These are phyloP conservation scores for Pinguiococcus pyrenoidosus DNA, from an alignment of 108 stramenopile species.

Conservation along the genomic window DNA sequence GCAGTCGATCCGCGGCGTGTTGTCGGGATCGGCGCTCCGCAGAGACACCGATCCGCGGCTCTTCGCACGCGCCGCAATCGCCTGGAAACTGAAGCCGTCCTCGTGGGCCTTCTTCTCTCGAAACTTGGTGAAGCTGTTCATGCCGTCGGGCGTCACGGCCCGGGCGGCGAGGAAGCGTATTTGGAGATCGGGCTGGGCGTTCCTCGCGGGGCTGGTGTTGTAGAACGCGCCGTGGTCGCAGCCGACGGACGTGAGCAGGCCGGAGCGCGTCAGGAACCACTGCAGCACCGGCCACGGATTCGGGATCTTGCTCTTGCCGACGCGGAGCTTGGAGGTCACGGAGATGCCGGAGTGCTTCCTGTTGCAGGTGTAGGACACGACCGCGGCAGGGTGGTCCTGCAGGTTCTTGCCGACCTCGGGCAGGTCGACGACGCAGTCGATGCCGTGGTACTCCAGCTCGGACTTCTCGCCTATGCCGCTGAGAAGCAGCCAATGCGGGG, in stretches of 20 bases:
- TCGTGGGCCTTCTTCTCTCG: not conserved
- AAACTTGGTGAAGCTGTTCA: constrained; percentile 28
- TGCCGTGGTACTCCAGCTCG: constrained; percentile 14
- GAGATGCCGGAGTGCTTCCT: constrained; percentile 23
- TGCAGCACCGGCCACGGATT: constrained; percentile 18
- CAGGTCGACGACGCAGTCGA: constrained; percentile 12
- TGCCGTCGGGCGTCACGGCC: constrained; percentile 32
- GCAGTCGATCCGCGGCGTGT: constrained; percentile 22
- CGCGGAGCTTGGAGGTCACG: constrained; percentile 38
- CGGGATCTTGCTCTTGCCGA: constrained; percentile 12
- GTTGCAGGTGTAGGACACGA: constrained; percentile 5
- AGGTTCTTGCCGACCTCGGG: constrained; percentile 33
- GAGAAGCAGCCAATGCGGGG: constrained; percentile 27
- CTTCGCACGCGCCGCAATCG: constrained; percentile 27
- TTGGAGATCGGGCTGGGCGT: constrained; percentile 14
- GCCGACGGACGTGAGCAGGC: constrained; percentile 24
- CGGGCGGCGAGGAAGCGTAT: constrained; percentile 34
- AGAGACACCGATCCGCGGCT: constrained; percentile 15
- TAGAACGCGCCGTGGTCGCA: constrained; percentile 28
- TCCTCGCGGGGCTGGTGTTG: constrained; percentile 6
- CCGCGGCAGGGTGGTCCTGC: constrained; percentile 31
- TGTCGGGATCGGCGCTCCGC: constrained; percentile 19
- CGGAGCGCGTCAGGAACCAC: constrained; percentile 20
- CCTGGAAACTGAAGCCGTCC: constrained; percentile 11
- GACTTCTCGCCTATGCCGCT: constrained; percentile 23